Conservation (phyloP, 2,329 filamentous ascomycete genomes). For the Talaromyces sp. region DNA sequence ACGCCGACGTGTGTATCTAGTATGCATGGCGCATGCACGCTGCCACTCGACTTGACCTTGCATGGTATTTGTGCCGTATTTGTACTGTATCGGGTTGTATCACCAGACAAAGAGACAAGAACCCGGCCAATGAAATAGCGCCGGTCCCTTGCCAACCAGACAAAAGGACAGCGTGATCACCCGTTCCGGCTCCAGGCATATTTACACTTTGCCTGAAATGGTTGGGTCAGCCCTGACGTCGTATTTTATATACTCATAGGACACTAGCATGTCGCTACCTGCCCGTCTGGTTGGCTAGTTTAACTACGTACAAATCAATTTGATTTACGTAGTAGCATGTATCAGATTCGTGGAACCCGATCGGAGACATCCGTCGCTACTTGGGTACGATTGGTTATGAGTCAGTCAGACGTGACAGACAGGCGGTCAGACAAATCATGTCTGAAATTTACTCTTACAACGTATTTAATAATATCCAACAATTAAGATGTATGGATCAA, state of each 20-base stretch:
- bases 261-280: background rate
- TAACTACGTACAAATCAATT: too few species aligned
- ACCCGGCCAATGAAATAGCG: background rate
- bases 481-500: conserved; percentile 4
- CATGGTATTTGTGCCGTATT: background rate
- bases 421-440: conserved; percentile 2
- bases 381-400: background rate
- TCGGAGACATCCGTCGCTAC: background rate
- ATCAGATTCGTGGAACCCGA: background rate
- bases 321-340: too few species aligned
- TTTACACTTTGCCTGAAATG: background rate
- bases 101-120: background rate
- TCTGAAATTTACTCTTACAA: background rate
- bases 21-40: background rate
- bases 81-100: background rate
- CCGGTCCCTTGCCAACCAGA: conserved; percentile 1
- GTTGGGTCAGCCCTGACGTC: background rate
- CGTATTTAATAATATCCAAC: background rate
- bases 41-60: background rate
- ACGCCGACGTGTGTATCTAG: background rate
- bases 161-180: background rate
- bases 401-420: conserved; percentile 4
- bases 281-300: background rate
- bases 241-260: too few species aligned
- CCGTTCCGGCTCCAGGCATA: background rate